Evolutionary conservation across 176 grass and related monocot species (phyloP).

Genomic region (Ensete ventricosum): DNA sequence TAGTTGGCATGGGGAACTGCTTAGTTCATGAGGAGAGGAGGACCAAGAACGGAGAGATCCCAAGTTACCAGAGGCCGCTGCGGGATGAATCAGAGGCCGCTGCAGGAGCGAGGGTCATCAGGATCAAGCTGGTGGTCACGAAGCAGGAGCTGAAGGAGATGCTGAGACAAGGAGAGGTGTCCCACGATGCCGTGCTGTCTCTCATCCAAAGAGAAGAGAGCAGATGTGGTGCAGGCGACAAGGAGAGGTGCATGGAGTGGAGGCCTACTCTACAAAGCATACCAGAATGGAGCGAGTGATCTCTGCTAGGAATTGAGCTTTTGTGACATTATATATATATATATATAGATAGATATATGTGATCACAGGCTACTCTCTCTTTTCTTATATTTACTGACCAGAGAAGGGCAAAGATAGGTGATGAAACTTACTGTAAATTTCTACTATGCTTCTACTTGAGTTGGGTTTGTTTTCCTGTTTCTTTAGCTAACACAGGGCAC

Average conservation of each 20-base stretch:
- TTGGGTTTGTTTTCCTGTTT: too few relatives aligned
- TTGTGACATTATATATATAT: not conserved
- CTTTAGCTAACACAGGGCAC: too few relatives aligned
- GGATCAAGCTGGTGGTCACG: slow-evolving; percentile 27
- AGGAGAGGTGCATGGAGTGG: slow-evolving; percentile 16
- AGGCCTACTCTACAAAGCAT: slow-evolving; percentile 30
- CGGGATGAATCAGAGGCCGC: not conserved
- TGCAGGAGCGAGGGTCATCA: slow-evolving; percentile 15
- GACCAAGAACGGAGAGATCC: slow-evolving; percentile 18
- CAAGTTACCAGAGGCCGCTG: not conserved
- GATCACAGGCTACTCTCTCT: not conserved
- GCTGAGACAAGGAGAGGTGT: slow-evolving; percentile 10
- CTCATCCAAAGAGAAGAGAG: slow-evolving; percentile 17
- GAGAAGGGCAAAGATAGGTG: not conserved
- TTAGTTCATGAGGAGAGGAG: slow-evolving; percentile 20
- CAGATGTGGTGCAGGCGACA: not conserved
- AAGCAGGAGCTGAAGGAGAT: slow-evolving; percentile 31
- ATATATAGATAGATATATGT: too few relatives aligned
- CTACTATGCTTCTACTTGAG: too few relatives aligned
- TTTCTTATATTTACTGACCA: not conserved
- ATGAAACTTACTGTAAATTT: not conserved
- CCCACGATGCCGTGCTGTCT: slow-evolving; percentile 18
- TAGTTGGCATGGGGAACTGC: slow-evolving; percentile 29
- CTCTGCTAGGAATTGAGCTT: not conserved
- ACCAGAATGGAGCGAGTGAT: slow-evolving; percentile 21